Percentiles rank a stretch among this genome's conserved stretches.
phyloP scores from a whole-genome alignment of 164 flowering plant genomes.

The Sextonia rubra region DNA sequence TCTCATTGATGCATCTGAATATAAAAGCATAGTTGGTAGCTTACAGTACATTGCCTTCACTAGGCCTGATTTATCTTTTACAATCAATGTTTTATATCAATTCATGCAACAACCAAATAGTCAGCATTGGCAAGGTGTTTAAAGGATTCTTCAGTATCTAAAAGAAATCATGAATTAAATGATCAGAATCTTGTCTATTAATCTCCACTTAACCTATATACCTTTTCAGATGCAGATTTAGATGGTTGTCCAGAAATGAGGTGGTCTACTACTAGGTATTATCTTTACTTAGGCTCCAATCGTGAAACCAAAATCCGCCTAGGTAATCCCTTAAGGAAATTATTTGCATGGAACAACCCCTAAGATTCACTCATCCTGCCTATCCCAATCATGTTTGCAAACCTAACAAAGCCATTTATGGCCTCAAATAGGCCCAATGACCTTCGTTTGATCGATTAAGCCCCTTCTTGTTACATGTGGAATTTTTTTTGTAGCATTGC shows the following conservation, averaged over 20 bases:
- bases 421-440: background rate
- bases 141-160: background rate
- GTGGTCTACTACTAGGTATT: no score
- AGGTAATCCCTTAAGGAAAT: no score
- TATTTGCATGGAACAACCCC: background rate
- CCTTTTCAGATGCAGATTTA: background rate
- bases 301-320: no score
- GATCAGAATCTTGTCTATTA: background rate
- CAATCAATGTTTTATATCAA: background rate
- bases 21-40: background rate
- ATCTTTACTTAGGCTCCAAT: no score
- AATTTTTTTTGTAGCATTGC: background rate
- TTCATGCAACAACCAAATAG: background rate
- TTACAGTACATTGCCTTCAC: background rate
- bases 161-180: background rate
- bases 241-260: background rate
- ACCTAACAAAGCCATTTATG: background rate
- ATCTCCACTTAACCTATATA: background rate
- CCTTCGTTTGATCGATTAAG: background rate
- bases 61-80: background rate
- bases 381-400: background rate
- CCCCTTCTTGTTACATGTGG: background rate
- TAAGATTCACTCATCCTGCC: background rate
- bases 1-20: background rate
- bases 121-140: background rate